These are phyloP conservation scores for Xylaria hypoxylon DNA, from an alignment of 2,329 filamentous ascomycete species.

Conservation along the genomic window DNA sequence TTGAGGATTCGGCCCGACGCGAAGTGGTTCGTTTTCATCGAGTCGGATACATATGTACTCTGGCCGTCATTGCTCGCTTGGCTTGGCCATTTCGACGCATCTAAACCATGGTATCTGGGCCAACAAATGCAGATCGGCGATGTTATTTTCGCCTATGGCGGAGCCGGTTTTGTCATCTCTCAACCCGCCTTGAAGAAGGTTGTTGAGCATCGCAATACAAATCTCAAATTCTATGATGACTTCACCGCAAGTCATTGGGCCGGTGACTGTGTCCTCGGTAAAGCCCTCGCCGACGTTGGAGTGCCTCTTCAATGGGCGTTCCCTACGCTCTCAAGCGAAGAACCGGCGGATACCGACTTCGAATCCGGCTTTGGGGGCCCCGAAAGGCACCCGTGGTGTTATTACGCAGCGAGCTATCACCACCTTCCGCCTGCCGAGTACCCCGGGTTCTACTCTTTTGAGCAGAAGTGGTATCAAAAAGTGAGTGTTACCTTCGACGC, in stretches of 20 bases:
- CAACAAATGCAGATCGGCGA: slow-evolving; percentile 64
- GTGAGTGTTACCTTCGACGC: slow-evolving; percentile 41
- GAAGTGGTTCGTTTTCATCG: slow-evolving; percentile 70
- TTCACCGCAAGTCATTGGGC: slow-evolving; percentile 61
- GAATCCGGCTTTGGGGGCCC: slow-evolving; percentile 55
- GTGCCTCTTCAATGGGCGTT: slow-evolving; percentile 59
- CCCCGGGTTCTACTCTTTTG: slow-evolving; percentile 58
- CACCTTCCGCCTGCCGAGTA: slow-evolving; percentile 59
- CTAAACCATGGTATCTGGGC: slow-evolving; percentile 63
- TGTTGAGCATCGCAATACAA: slow-evolving; percentile 55
- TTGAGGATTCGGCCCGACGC: slow-evolving; percentile 56
- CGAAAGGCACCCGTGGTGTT: slow-evolving; percentile 61
- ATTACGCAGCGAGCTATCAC: slow-evolving; percentile 61
- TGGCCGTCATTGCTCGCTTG: slow-evolving; percentile 65
- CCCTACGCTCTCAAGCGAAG: slow-evolving; percentile 58
- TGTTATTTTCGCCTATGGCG: slow-evolving; percentile 64
- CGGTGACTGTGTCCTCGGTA: slow-evolving; percentile 62
- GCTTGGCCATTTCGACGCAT: slow-evolving; percentile 62
- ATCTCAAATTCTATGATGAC: slow-evolving; percentile 57
- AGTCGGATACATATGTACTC: slow-evolving; percentile 68
- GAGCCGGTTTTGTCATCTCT: slow-evolving; percentile 65
- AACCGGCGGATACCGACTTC: slow-evolving; percentile 57
- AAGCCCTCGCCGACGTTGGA: slow-evolving; percentile 59
- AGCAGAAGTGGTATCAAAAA: slow-evolving; percentile 52
- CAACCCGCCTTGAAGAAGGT: slow-evolving; percentile 59